Evolutionary conservation across 495 filamentous ascomycete genomes (phyloP), one percentile per base, ranked within the genome.

Genomic region (Penicillium dipodomyicola): DNA sequence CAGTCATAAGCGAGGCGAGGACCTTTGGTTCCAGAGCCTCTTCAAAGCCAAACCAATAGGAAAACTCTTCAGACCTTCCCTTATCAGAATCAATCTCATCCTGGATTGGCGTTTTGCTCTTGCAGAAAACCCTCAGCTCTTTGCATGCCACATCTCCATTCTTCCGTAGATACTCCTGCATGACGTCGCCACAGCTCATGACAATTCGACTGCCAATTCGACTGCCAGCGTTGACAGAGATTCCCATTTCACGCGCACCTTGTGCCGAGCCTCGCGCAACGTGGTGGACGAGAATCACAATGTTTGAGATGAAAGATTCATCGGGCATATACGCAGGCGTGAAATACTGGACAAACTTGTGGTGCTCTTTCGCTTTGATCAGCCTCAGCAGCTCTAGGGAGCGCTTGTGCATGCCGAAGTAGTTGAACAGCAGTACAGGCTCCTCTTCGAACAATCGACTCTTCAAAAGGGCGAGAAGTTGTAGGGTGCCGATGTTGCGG

Each of bases 61-160:
- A 56, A 39, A 64, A 20, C 4, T 49, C 33, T 8, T 61, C 50
- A 35, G 62, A 58, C 54, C 45, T 29, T 25, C 48, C 27, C n/a
- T 44, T 29, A 54, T 64, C 59, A 54, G 57, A 55, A 37, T 50
- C 60, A 33, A 54, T 41, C 43, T 59, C 61, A 60, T 67, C 60
- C 15, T 67, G 62, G 23, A 71, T 65, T 27, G 60, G 62, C 37
- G 49, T 65, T 44, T 69, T 71, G 55, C 67, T 71, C 58, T 64
- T 71, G 58, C 66, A 69, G 52, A 71, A 67, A 14, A 65, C 59
- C 33, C 60, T 63, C 41, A 69, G 57, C 62, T 71, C 68, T 52
- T 69, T 69, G 54, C 65, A 71, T 52, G 63, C 68, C 39, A 67
- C 58, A 42, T 65, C 62, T 37, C 68, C 68, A 62, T 71, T 69